Evolutionary conservation across 139 green algal species (phyloP), one percentile per base, ranked within the genome.

Genomic region (Choricystis sp.): DNA sequence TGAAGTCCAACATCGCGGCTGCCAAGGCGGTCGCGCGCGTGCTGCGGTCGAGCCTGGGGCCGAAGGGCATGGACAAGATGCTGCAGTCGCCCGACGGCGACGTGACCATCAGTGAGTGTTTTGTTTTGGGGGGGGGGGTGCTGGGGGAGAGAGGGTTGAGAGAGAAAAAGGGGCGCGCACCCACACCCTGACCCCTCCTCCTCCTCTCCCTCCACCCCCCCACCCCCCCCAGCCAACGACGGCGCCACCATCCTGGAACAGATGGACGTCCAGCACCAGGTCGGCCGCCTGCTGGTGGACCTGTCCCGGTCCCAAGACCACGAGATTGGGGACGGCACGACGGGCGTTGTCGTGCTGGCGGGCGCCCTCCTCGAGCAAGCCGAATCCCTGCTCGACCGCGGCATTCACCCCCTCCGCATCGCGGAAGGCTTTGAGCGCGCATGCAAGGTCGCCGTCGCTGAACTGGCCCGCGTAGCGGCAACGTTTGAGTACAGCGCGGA

Each of bases 11-110:
- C 81, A 99, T 98, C 40, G 67, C 90, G 60, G 94, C 94, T 5
- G 94, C 90, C 22, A 96, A 96, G 70, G 80, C 83, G 0, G 90
- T 99, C 3, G 83, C 94, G 2, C 79, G 87, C 19, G 89, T 89
- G 27, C 72, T 94, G 66, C 74, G 80, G 1, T 93, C 85, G 0
- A 90, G 79, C 2, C 72, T 95, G 24, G 89, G 88, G 1, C 89
- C 89, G 23, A 94, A 97, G 69, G 94, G 94, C 63, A 99, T 99
- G 94, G 94, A 99, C 83, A 99, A 99, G 72, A 95, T 99, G 85
- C 79, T 99, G 56, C 93, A 99, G 66, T 89, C 82, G 57, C 74
- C 79, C 1, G 94, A 99, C 66, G 94, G 94, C 5, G 94, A 99
- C 65, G 85, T 99, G 1, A 95, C 88, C 19, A 97, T 99, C 65